Conservation (phyloP, 176 grass and related monocot genomes). For the Lolium perenne region DNA sequence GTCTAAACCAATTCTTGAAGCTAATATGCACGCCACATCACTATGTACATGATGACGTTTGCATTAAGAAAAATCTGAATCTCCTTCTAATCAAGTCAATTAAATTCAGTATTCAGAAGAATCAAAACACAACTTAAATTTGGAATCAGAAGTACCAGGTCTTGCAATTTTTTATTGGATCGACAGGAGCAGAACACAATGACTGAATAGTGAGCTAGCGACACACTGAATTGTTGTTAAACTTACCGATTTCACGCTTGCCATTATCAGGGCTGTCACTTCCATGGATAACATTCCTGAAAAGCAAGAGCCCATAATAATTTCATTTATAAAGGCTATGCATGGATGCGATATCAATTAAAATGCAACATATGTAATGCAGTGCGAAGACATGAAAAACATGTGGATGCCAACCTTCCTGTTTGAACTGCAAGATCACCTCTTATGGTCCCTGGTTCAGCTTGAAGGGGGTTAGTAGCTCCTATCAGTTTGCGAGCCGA, state of each 20-base stretch:
- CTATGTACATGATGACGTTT: neutral
- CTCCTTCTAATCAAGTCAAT: neutral
- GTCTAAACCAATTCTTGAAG: neutral
- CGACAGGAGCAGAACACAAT: neutral
- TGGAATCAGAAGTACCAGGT: neutral
- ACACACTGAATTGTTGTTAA: constrained; percentile 19
- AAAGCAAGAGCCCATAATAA: constrained; percentile 3
- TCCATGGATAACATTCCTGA: constrained; percentile 97
- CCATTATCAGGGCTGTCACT: constrained; percentile 96
- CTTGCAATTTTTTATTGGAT: neutral
- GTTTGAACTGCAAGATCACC: constrained; percentile 98
- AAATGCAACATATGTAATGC: too few species aligned
- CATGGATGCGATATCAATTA: too few species aligned
- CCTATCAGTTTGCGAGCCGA: constrained; percentile 96
- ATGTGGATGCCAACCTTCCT: constrained; percentile 61
- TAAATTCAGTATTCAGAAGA: neutral
- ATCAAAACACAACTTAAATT: neutral
- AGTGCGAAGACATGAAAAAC: neutral
- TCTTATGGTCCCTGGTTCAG: constrained; percentile 90
- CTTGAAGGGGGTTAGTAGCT: constrained; percentile 94
- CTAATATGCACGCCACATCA: neutral
- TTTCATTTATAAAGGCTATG: too few species aligned
- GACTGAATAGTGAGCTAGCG: neutral
- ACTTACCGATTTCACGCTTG: constrained; percentile 81
- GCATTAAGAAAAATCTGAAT: neutral